Evolutionary conservation across 176 grass and related monocot species (phyloP).

Genomic region (Themeda triandra): DNA sequence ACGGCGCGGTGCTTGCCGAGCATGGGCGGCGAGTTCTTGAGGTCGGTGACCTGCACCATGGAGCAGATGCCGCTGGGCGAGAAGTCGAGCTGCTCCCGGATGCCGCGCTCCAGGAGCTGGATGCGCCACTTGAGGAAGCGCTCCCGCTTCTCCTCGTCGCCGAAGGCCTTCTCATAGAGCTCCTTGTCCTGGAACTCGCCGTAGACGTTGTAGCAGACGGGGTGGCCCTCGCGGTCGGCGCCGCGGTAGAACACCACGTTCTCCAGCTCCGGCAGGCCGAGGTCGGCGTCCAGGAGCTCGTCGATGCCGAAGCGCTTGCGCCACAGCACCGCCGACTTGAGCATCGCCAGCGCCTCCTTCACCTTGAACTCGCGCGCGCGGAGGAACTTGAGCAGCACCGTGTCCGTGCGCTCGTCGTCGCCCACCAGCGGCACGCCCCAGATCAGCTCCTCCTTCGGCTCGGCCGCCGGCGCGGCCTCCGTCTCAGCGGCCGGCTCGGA

Average conservation of each 20-base stretch:
- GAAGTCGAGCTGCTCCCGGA: conserved; percentile 64
- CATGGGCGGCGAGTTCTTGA: conserved; percentile 87
- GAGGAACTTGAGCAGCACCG: conserved; percentile 88
- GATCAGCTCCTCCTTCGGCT: conserved; percentile 37
- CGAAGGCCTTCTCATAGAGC: conserved; percentile 68
- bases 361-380: conserved; percentile 80
- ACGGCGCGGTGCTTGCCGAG: conserved; percentile 90
- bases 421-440: conserved; percentile 59
- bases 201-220: conserved; percentile 86
- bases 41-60: conserved; percentile 95
- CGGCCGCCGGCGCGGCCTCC: background rate
- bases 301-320: conserved; percentile 67
- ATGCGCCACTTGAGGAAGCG: conserved; percentile 79
- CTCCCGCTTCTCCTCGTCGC: conserved; percentile 58
- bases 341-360: conserved; percentile 74
- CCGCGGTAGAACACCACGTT: conserved; percentile 55
- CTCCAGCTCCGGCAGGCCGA: conserved; percentile 32
- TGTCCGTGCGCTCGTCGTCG: conserved; percentile 72
- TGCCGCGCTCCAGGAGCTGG: conserved; percentile 68
- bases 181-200: conserved; percentile 86
- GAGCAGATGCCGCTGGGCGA: conserved; percentile 57
- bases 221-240: conserved; percentile 71
- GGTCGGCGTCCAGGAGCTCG: conserved; percentile 36
- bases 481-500: background rate
- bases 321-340: conserved; percentile 71